phyloP scores from a whole-genome alignment of 306 rosid species.

The Trifolium subterraneum region DNA sequence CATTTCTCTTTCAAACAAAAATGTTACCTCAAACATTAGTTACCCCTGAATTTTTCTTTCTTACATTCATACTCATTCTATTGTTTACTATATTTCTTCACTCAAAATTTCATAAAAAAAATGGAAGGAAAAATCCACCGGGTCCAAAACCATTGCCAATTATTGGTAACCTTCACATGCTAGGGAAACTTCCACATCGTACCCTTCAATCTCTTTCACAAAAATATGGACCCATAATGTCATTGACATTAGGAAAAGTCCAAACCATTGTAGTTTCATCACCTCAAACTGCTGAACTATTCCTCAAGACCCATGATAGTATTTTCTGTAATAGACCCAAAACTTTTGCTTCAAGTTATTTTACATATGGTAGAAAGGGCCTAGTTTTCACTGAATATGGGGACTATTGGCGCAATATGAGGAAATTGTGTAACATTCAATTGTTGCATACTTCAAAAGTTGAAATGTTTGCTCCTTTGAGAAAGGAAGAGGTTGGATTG shows the following conservation, averaged over 20 bases:
- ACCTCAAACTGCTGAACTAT: constrained; percentile 52
- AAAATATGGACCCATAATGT: constrained; percentile 58
- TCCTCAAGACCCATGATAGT: constrained; percentile 61
- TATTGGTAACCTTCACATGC: constrained; percentile 50
- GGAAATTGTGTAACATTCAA: constrained; percentile 36
- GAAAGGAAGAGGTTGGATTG: constrained; percentile 1
- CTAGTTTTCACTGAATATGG: constrained; percentile 29
- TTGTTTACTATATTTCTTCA: too few species aligned
- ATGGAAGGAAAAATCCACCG: constrained; percentile 43
- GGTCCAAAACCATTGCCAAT: constrained; percentile 52
- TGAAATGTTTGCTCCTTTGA: constrained; percentile 40
- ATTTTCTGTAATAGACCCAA: constrained; percentile 39
- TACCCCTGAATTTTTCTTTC: neutral
- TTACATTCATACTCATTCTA: neutral
- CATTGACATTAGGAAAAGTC: constrained; percentile 43
- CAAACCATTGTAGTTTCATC: constrained; percentile 51
- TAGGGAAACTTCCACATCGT: constrained; percentile 49
- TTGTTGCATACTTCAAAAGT: constrained; percentile 36
- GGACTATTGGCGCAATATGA: constrained; percentile 52
- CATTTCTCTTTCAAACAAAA: neutral
- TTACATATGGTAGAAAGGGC: constrained; percentile 40
- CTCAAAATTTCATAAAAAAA: neutral
- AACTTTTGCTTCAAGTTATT: neutral
- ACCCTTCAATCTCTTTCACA: constrained; percentile 49
- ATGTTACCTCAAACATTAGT: neutral